phyloP scores from a whole-genome alignment of 371 early-diverging fungal species.

The Dichotomocladium elegans region DNA sequence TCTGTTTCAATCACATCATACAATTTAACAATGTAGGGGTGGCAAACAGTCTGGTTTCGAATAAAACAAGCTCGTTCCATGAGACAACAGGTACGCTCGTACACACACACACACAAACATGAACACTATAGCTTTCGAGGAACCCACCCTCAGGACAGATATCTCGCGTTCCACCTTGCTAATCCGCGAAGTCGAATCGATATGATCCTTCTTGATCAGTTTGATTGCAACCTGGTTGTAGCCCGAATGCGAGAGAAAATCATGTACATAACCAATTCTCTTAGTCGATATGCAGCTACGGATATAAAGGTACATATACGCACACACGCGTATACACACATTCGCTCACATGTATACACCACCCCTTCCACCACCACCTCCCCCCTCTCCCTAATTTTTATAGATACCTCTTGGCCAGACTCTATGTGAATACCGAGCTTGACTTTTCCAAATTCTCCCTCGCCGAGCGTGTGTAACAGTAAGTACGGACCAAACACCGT shows the following conservation, averaged over 20 bases:
- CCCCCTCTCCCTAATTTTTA: background rate
- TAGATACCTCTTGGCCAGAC: constrained; percentile 85
- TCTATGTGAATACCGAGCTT: constrained; percentile 93
- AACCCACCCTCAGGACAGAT: constrained; percentile 71
- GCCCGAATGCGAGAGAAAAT: too few relatives aligned
- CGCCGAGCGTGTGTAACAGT: constrained; percentile 94
- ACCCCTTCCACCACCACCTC: background rate
- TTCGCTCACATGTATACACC: too few relatives aligned
- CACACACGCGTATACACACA: too few relatives aligned
- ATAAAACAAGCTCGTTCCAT: too few relatives aligned
- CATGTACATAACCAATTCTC: too few relatives aligned
- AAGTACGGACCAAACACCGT: constrained; percentile 93
- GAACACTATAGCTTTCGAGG: background rate
- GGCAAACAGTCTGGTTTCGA: constrained; percentile 68
- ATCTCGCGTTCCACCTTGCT: constrained; percentile 83
- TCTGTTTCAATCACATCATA: constrained; percentile 96
- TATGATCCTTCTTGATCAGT: constrained; percentile 76
- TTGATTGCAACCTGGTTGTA: constrained; percentile 78
- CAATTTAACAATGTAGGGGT: constrained; percentile 90
- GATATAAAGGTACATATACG: too few relatives aligned
- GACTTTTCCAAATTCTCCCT: constrained; percentile 99
- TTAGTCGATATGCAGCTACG: background rate
- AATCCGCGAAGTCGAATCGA: constrained; percentile 72
- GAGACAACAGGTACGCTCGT: too few relatives aligned
- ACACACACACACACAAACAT: background rate